Evolutionary conservation across 139 green algal genomes (phyloP).

Genomic region (Coelastrella sp.): DNA sequence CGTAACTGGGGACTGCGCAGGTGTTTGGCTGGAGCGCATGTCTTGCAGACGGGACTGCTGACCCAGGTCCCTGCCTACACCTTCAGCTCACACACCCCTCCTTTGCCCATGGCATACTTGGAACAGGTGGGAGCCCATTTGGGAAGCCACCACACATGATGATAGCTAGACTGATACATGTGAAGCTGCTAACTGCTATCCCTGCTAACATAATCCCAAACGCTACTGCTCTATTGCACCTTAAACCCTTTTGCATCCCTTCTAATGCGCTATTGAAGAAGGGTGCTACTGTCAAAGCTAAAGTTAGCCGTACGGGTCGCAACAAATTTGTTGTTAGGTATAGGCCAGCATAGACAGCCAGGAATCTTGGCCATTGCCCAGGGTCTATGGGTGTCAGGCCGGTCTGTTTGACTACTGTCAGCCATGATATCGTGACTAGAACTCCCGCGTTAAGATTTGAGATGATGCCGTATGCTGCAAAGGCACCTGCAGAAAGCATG

Average conservation of each 20-base stretch:
- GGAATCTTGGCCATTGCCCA: slow-evolving; percentile 51
- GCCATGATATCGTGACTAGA: slow-evolving; percentile 62
- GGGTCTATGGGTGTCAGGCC: slow-evolving; percentile 58
- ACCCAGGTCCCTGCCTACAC: background rate
- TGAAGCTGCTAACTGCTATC: slow-evolving; percentile 55
- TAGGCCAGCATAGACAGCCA: slow-evolving; percentile 59
- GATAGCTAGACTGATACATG: slow-evolving; percentile 38
- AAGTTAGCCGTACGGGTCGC: slow-evolving; percentile 57
- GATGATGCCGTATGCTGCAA: slow-evolving; percentile 61
- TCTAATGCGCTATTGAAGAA: slow-evolving; percentile 49
- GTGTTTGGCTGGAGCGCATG: no score
- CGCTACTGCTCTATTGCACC: slow-evolving; percentile 49
- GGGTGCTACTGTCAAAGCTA: slow-evolving; percentile 62
- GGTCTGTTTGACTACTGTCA: slow-evolving; percentile 58
- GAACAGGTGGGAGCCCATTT: slow-evolving; percentile 42
- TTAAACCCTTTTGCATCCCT: background rate
- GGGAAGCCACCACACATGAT: slow-evolving; percentile 57
- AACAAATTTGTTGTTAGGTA: slow-evolving; percentile 56
- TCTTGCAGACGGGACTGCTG: no score
- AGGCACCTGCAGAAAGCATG: slow-evolving; percentile 12
- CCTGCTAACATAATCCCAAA: slow-evolving; percentile 60
- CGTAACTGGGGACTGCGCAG: no score
- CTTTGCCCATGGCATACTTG: slow-evolving; percentile 26
- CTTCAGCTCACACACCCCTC: background rate
- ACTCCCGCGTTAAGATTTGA: slow-evolving; percentile 67